phyloP scores from a whole-genome alignment of 441 rosid species.

The Cnidoscolus chayamansa region DNA sequence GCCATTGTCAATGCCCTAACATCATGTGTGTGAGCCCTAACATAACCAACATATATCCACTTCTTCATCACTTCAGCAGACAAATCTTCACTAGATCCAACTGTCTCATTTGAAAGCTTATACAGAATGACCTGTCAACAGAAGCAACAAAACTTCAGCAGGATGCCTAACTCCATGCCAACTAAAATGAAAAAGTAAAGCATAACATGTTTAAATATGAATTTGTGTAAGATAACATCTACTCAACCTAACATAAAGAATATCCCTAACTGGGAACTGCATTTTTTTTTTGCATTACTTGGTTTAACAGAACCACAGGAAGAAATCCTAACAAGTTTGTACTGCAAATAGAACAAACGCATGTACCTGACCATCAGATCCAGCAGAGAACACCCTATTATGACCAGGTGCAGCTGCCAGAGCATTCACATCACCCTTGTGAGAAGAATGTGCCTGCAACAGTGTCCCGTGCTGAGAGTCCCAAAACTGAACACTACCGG shows the following conservation, averaged over 20 bases:
- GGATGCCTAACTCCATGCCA: neutral
- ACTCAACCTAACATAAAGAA: neutral
- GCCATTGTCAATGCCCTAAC: slow-evolving; percentile 86
- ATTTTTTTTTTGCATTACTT: neutral
- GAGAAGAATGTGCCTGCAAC: slow-evolving; percentile 71
- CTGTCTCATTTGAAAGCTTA: slow-evolving; percentile 52
- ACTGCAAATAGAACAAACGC: slow-evolving; percentile 1
- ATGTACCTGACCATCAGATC: slow-evolving; percentile 92
- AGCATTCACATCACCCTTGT: slow-evolving; percentile 91
- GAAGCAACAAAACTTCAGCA: slow-evolving; percentile 25
- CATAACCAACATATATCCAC: slow-evolving; percentile 82
- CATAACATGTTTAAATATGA: neutral
- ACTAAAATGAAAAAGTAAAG: neutral
- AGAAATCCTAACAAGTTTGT: slow-evolving; percentile 2
- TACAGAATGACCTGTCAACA: slow-evolving; percentile 65
- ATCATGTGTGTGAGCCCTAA: slow-evolving; percentile 92
- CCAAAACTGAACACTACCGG: slow-evolving; percentile 94
- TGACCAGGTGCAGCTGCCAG: slow-evolving; percentile 84
- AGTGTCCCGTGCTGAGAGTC: slow-evolving; percentile 81
- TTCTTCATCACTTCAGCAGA: slow-evolving; percentile 47
- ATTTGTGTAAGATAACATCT: neutral
- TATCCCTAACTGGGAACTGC: neutral
- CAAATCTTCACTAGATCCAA: slow-evolving; percentile 33
- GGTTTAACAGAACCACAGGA: neutral
- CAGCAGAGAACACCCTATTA: slow-evolving; percentile 85